Percentiles rank a stretch among this genome's conserved stretches.
These are phyloP conservation scores for Amanita jacksonii DNA, from an alignment of 768 basidiomycete genomes.

Conservation along the genomic window DNA sequence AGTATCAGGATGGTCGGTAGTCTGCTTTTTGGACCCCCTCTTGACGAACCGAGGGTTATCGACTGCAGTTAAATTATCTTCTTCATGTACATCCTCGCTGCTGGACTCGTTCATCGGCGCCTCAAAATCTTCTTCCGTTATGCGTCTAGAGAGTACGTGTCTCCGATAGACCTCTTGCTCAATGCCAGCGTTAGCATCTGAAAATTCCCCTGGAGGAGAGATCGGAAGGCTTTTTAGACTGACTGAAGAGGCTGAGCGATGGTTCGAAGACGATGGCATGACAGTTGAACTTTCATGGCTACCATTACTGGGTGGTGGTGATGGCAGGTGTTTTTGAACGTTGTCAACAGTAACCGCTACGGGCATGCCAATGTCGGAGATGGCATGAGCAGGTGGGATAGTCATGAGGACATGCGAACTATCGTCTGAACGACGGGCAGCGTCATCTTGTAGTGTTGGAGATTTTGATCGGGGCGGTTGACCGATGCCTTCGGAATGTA, in stretches of 20 bases:
- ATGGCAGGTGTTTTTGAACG: neutral
- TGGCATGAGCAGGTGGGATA: conserved; percentile 47
- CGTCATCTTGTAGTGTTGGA: neutral
- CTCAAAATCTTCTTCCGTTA: conserved; percentile 24
- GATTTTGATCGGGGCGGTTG: conserved; percentile 3
- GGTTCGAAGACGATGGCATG: neutral
- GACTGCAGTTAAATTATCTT: conserved; percentile 31
- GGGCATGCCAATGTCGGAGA: conserved; percentile 27
- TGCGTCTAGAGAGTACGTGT: conserved; percentile 21
- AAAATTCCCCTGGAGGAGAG: neutral
- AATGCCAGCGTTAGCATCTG: neutral
- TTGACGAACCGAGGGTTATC: conserved; percentile 45
- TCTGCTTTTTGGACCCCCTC: neutral
- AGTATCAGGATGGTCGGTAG: conserved; percentile 3
- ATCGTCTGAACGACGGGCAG: conserved; percentile 3
- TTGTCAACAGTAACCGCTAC: conserved; percentile 10
- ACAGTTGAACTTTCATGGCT: neutral
- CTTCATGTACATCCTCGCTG: conserved; percentile 22
- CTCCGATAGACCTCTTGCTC: conserved; percentile 1
- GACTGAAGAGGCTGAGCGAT: neutral
- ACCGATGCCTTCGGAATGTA: neutral
- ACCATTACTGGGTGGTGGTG: conserved; percentile 6
- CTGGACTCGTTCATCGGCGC: conserved; percentile 24
- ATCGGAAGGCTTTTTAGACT: conserved; percentile 6
- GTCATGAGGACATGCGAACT: conserved; percentile 12